Conservation (phyloP, 768 basidiomycete genomes). For the Termitomyces sp. region DNA sequence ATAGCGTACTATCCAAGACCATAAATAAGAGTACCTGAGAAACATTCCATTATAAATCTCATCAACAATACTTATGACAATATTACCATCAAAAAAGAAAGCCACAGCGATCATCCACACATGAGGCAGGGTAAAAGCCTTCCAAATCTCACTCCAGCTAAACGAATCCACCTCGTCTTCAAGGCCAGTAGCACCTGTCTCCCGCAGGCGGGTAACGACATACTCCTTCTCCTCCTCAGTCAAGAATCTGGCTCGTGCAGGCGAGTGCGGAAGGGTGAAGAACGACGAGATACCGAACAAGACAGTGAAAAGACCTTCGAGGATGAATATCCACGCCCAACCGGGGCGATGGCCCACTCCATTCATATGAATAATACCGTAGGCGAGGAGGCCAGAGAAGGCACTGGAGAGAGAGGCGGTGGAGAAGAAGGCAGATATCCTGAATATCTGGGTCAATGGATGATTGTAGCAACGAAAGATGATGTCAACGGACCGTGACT, state of each 20-base stretch:
- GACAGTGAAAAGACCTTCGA: constrained; percentile 63
- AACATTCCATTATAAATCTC: neutral
- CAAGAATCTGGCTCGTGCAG: constrained; percentile 44
- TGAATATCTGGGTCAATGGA: constrained; percentile 32
- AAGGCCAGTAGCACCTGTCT: constrained; percentile 32
- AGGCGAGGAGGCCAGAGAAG: constrained; percentile 65
- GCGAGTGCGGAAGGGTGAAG: constrained; percentile 41
- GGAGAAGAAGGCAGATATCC: constrained; percentile 43
- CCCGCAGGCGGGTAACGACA: constrained; percentile 31
- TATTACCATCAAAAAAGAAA: constrained; percentile 48
- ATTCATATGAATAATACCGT: constrained; percentile 60
- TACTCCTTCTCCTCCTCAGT: constrained; percentile 42
- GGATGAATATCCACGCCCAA: constrained; percentile 68
- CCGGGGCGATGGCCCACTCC: constrained; percentile 47
- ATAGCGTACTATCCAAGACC: constrained; percentile 41
- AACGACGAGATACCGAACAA: constrained; percentile 47
- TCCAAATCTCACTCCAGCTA: constrained; percentile 50
- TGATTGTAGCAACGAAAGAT: constrained; percentile 2
- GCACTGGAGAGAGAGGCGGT: constrained; percentile 56
- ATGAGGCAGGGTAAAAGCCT: constrained; percentile 46
- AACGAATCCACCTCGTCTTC: constrained; percentile 37
- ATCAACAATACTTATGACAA: neutral
- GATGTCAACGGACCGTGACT: constrained; percentile 29
- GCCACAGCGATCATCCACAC: constrained; percentile 44
- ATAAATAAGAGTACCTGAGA: constrained; percentile 37